Evolutionary conservation across 176 grass and related monocot genomes (phyloP).

Genomic region (Metroxylon sagu): DNA sequence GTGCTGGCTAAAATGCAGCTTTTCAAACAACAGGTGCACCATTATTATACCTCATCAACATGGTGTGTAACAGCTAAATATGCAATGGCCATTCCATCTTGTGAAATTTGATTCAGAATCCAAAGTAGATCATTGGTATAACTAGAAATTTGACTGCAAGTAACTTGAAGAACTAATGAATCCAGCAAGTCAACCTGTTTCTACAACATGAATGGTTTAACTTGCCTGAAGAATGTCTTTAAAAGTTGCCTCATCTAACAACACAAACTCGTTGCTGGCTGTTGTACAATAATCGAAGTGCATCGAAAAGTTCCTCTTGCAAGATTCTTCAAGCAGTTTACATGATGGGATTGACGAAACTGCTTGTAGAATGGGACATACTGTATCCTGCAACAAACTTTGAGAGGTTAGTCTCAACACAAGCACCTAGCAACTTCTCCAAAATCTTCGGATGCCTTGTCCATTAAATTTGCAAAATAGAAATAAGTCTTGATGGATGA

Average conservation of each 20-base stretch:
- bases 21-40: too few species aligned
- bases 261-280: conserved; percentile 68
- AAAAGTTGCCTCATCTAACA: conserved; percentile 80
- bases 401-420: conserved; percentile 45
- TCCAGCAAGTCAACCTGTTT: too few species aligned
- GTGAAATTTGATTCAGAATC: too few species aligned
- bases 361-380: conserved; percentile 68
- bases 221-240: conserved; percentile 88
- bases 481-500: conserved; percentile 49
- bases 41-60: too few species aligned
- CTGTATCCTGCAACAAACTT: conserved; percentile 93
- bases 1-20: too few species aligned
- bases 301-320: conserved; percentile 74
- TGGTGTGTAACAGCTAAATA: too few species aligned
- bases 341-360: conserved; percentile 77
- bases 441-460: conserved; percentile 58
- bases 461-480: conserved; percentile 44
- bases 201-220: conserved; percentile 4
- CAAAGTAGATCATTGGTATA: too few species aligned
- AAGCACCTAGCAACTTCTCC: conserved; percentile 55
- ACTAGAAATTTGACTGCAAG: too few species aligned
- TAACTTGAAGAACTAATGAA: too few species aligned
- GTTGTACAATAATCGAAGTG: conserved; percentile 98
- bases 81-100: too few species aligned
- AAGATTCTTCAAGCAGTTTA: conserved; percentile 82